Evolutionary conservation across 2,329 filamentous ascomycete genomes (phyloP), one percentile per base, ranked within the genome.

Genomic region (Chalaropsis thielavioides): DNA sequence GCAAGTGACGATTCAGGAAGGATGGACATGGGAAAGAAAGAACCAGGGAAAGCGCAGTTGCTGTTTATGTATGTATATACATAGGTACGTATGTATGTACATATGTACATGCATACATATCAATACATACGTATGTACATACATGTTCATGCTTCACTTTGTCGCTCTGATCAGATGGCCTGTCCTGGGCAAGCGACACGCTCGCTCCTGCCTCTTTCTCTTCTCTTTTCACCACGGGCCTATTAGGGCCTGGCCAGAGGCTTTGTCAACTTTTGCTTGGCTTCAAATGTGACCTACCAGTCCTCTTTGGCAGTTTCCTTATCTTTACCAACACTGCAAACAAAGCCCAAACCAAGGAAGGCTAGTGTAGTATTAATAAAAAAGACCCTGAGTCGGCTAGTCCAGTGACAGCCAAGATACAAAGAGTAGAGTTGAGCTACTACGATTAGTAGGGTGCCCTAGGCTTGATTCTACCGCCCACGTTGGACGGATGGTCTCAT

Each of bases 1-100:
- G 8, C 24, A 38, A 58, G 54, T 58, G 54, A 58, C 15, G 54
- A 38, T 58, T 58, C 17, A 58, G 54, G 54, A 58, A 58, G 54
- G 54, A 38, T 58, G 54, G 54, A 13, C 31, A 38, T 58, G 54
- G 17, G 22, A 8, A n/a, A 22, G 51, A n/a, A 22, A 17, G 22
- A 15, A 15, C 19, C 3, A 27, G 22, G 24, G 22, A 24, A 22
- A 27, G 8, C 11, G 19, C 46, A 51, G 3, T 51, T 51, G 22
- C 46, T 27, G 46, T 51, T 51, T 56, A 61, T 41, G 38, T 22
- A 15, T 17, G 24, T 61, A 24, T 24, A 22, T 51, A 51, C n/a
- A 22, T 51, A 15, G 11, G 27, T 51, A 27, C 19, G 2, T 19
- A 41, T 19, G 43, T 43, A 61, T 43, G 10, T n/a, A 61, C 17